These are phyloP conservation scores for Dryas integrifolia DNA, from an alignment of 331 rosid genomes.

Conservation along the genomic window DNA sequence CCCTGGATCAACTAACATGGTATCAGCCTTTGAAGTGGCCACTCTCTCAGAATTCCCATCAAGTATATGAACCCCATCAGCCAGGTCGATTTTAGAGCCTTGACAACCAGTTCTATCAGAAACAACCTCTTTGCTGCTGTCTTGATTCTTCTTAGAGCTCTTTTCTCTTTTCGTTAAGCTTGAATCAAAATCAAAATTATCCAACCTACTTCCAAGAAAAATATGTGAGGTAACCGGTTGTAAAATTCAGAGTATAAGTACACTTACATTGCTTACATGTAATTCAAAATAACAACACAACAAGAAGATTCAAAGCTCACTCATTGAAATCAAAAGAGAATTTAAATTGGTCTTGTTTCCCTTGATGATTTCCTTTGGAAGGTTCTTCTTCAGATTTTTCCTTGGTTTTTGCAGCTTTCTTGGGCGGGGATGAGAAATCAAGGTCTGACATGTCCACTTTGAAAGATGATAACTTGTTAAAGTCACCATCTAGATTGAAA, in stretches of 20 bases:
- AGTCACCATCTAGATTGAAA: constrained; percentile 76
- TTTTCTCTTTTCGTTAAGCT: constrained; percentile 46
- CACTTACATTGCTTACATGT: constrained; percentile 10
- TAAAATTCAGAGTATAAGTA: constrained; percentile 17
- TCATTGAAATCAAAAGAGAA: constrained; percentile 82
- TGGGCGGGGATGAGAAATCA: constrained; percentile 60
- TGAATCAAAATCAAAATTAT: constrained; percentile 60
- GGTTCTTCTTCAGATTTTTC: constrained; percentile 49
- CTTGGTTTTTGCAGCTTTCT: constrained; percentile 44
- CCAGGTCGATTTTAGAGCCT: constrained; percentile 34
- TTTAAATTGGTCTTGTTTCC: constrained; percentile 48
- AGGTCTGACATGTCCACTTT: constrained; percentile 87
- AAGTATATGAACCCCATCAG: constrained; percentile 35
- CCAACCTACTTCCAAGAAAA: constrained; percentile 44
- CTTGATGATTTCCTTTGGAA: constrained; percentile 45
- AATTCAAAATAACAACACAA: constrained; percentile 13
- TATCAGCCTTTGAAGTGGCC: constrained; percentile 35
- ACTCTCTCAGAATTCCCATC: constrained; percentile 41
- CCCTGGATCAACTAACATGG: constrained; percentile 34
- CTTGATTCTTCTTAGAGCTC: constrained; percentile 33
- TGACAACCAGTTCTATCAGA: constrained; percentile 39
- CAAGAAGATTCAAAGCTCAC: constrained; percentile 47
- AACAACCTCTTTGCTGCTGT: constrained; percentile 38
- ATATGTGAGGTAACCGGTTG: constrained; percentile 26
- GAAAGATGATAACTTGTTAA: constrained; percentile 70